These are phyloP conservation scores for Paxillus involutus DNA, from an alignment of 768 basidiomycete genomes.

Conservation along the genomic window DNA sequence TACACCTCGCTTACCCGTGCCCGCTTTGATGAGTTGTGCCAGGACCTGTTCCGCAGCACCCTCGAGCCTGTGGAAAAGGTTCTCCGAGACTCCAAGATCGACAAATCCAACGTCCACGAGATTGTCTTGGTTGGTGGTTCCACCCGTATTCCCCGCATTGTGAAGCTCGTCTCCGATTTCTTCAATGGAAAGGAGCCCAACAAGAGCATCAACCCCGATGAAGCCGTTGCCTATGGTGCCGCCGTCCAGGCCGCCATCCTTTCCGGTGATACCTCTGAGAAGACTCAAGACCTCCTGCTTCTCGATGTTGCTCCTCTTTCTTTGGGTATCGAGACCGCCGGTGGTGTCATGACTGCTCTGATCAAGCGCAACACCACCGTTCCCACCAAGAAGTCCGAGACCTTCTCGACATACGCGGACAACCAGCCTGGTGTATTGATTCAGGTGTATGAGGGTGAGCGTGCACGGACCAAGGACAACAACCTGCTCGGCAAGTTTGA, in stretches of 20 bases:
- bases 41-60: constrained; percentile 92
- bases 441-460: constrained; percentile 97
- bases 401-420: constrained; percentile 97
- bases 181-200: constrained; percentile 99
- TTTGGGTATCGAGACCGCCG: constrained; percentile 96
- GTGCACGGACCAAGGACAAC: constrained; percentile 98
- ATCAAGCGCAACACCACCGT: constrained; percentile 99
- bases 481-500: constrained; percentile 98
- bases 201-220: constrained; percentile 99
- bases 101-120: constrained; percentile 94
- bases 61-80: constrained; percentile 98
- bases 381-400: constrained; percentile 98
- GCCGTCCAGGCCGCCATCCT: constrained; percentile 98
- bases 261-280: constrained; percentile 96
- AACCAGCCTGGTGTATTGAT: constrained; percentile 99
- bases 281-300: constrained; percentile 93
- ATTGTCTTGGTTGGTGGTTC: constrained; percentile 98
- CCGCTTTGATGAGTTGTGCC: constrained; percentile 95
- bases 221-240: constrained; percentile 98
- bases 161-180: constrained; percentile 97
- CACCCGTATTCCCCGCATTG: constrained; percentile 96
- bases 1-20: constrained; percentile 98
- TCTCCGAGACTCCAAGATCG: constrained; percentile 96
- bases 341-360: constrained; percentile 98
- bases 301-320: constrained; percentile 92